These are phyloP conservation scores for Salisapilia sapeloensis DNA, from an alignment of 352 stramenopile species.

Conservation along the genomic window DNA sequence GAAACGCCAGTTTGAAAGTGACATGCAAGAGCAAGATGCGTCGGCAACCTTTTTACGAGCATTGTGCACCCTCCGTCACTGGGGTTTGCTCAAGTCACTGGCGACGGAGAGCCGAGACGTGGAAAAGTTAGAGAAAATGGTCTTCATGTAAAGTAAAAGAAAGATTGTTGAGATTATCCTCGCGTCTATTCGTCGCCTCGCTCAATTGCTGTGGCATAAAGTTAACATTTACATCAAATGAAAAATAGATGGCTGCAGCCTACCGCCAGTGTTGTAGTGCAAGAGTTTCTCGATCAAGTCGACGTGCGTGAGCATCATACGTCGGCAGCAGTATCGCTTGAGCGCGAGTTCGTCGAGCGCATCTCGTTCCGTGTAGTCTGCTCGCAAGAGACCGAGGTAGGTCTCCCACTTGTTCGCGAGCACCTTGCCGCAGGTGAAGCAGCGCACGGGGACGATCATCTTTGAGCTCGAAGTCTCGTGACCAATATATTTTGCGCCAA, in stretches of 20 bases:
- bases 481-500: no score
- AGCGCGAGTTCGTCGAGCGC: conserved; percentile 96
- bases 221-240: conserved; percentile 2
- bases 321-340: conserved; percentile 97
- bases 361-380: conserved; percentile 95
- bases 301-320: conserved; percentile 99
- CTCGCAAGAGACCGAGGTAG: conserved; percentile 93
- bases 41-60: conserved; percentile 48
- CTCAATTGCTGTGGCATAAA: conserved; percentile 43
- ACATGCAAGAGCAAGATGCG: conserved; percentile 11
- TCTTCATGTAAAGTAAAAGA: conserved; percentile 38
- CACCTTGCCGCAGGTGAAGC: conserved; percentile 99
- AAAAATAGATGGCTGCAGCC: neutral
- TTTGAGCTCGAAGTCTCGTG: conserved; percentile 5
- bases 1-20: conserved; percentile 35
- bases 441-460: conserved; percentile 99
- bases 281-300: conserved; percentile 99
- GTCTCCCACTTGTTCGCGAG: conserved; percentile 99
- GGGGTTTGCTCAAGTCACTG: conserved; percentile 18
- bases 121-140: conserved; percentile 54
- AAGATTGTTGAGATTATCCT: conserved; percentile 11
- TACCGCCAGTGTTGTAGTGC: conserved; percentile 97
- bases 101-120: conserved; percentile 12
- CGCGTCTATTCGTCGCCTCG: conserved; percentile 43
- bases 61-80: conserved; percentile 49